These are phyloP conservation scores for Xylaria telfairii DNA, from an alignment of 495 filamentous ascomycete species.

Conservation along the genomic window DNA sequence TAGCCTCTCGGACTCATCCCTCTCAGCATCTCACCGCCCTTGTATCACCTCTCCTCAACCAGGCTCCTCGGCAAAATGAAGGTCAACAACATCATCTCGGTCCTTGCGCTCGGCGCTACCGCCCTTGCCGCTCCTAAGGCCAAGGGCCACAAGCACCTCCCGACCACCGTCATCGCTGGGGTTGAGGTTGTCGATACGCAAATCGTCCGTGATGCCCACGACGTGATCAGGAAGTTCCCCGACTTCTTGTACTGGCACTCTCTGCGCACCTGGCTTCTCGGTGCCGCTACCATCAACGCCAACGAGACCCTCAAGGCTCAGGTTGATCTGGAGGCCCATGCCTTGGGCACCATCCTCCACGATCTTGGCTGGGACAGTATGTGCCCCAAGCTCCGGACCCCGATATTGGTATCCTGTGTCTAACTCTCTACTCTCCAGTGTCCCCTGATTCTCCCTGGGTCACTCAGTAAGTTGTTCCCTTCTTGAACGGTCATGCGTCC, in stretches of 20 bases:
- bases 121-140: slow-evolving; percentile 10
- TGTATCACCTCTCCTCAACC: not conserved
- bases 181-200: slow-evolving; percentile 38
- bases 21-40: not conserved
- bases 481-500: not conserved
- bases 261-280: slow-evolving; percentile 54
- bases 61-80: slow-evolving; percentile 17
- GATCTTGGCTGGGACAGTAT: slow-evolving; percentile 40
- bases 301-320: slow-evolving; percentile 37
- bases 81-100: slow-evolving; percentile 15
- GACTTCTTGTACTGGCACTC: slow-evolving; percentile 53
- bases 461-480: not conserved
- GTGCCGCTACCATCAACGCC: slow-evolving; percentile 44
- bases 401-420: not conserved
- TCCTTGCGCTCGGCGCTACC: slow-evolving; percentile 21
- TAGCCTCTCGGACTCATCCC: not conserved
- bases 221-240: slow-evolving; percentile 42
- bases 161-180: slow-evolving; percentile 31
- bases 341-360: slow-evolving; percentile 41
- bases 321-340: slow-evolving; percentile 45
- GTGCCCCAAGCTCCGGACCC: not conserved
- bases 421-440: slow-evolving; percentile 11
- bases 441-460: slow-evolving; percentile 32
- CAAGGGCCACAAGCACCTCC: slow-evolving; percentile 13
- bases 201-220: slow-evolving; percentile 40